These are phyloP conservation scores for Phytophthora capsici DNA, from an alignment of 352 stramenopile species.

Conservation along the genomic window DNA sequence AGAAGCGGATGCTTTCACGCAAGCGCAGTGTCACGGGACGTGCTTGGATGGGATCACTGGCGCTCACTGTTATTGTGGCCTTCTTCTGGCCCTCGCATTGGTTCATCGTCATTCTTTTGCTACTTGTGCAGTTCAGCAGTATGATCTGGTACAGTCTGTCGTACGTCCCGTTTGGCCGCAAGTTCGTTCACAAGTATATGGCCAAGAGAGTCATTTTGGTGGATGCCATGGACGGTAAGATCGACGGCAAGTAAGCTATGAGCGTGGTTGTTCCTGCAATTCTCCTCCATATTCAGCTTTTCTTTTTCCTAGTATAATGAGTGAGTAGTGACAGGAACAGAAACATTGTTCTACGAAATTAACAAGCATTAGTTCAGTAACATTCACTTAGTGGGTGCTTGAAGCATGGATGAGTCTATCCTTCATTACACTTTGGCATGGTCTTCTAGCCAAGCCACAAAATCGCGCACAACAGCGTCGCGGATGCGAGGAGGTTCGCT, in stretches of 20 bases:
- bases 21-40: constrained; percentile 39
- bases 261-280: constrained; percentile 10
- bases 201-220: constrained; percentile 41
- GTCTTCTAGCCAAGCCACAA: constrained; percentile 75
- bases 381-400: not conserved
- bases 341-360: constrained; percentile 12
- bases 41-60: constrained; percentile 53
- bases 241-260: constrained; percentile 40
- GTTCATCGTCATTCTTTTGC: constrained; percentile 58
- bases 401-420: constrained; percentile 10
- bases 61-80: constrained; percentile 49
- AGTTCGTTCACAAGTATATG: constrained; percentile 53
- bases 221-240: constrained; percentile 45
- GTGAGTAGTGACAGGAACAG: constrained; percentile 19
- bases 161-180: constrained; percentile 58
- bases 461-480: constrained; percentile 67
- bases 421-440: constrained; percentile 25
- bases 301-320: constrained; percentile 36
- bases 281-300: constrained; percentile 20
- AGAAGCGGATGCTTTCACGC: constrained; percentile 50
- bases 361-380: constrained; percentile 14
- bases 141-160: constrained; percentile 70
- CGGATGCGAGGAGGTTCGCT: constrained; percentile 75
- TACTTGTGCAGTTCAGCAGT: constrained; percentile 55
- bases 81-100: constrained; percentile 51